Conservation (phyloP, 176 grass and related monocot species). For the Phragmites australis region DNA sequence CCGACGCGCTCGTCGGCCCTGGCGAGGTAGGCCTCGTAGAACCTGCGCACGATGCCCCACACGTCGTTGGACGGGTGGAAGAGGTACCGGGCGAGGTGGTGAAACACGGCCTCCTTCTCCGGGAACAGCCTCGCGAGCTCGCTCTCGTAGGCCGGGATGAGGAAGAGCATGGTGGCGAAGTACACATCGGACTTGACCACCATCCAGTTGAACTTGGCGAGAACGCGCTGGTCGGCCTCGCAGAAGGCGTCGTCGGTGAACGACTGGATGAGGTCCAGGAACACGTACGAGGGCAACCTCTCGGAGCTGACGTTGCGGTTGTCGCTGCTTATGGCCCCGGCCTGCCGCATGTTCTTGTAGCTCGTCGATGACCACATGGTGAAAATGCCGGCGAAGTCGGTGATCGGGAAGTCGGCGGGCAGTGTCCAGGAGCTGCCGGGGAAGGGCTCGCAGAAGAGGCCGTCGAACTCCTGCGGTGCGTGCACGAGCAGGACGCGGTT, state of each 20-base stretch:
- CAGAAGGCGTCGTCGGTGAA: constrained; percentile 65
- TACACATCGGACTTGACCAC: constrained; percentile 77
- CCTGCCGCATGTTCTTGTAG: constrained; percentile 54
- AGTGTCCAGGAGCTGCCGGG: constrained; percentile 67
- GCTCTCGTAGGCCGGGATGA: constrained; percentile 48
- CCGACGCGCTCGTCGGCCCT: constrained; percentile 61
- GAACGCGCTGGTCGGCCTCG: constrained; percentile 55
- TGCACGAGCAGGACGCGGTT: constrained; percentile 63
- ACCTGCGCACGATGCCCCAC: constrained; percentile 57
- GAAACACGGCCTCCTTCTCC: constrained; percentile 66
- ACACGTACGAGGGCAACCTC: constrained; percentile 46
- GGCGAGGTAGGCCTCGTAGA: constrained; percentile 55
- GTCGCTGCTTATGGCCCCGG: neutral
- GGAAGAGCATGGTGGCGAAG: constrained; percentile 62
- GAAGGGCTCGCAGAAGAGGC: constrained; percentile 87
- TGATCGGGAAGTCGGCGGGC: constrained; percentile 60
- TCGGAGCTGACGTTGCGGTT: constrained; percentile 34
- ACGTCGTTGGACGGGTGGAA: constrained; percentile 74
- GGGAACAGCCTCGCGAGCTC: constrained; percentile 67
- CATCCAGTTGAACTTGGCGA: constrained; percentile 68
- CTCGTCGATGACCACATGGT: constrained; percentile 38
- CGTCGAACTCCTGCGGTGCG: constrained; percentile 30
- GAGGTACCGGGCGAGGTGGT: constrained; percentile 71
- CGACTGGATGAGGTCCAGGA: constrained; percentile 57
- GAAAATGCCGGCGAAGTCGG: constrained; percentile 49